Evolutionary conservation across 179 eudicot species (phyloP), one percentile per base, ranked within the genome.

Genomic region (Dionaea muscipula): DNA sequence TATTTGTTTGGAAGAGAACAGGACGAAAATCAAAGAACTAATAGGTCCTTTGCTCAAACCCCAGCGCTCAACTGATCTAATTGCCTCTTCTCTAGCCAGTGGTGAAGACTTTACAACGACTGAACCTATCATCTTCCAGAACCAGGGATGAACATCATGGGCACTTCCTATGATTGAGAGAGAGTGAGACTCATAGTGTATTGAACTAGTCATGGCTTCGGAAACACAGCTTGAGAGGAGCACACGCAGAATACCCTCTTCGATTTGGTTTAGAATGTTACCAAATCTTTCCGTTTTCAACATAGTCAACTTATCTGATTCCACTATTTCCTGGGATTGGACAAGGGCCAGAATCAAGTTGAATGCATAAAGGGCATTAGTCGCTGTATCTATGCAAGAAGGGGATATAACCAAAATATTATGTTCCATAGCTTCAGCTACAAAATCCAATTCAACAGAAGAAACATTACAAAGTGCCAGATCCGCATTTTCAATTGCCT

Each of bases 21-120:
- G 68, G 36, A 85, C 64, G 22, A 95, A 84, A 78, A 82, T 79
- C 75, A 93, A 74, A 35, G 99, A 79, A 59, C 77, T 76, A 26
- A 93, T 68, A 26, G 88, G 72, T 49, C 85, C 93, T 50, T 78
- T 76, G 67, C 76, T 81, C 52, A 93, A 71, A 27, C 94, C 99
- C 99, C 99, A 93, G 28, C 83, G 77, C 57, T 93, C 85, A 65
- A 82, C 71, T 43, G 99, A 84, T 59, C 76, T 88, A 47, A 77
- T 63, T 37, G 96, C 86, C 59, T 69, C 83, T 58, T 85, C 86
- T 75, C 95, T 79, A 49, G 94, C 82, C 57, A 62, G 62, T 41
- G 75, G 22, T 56, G 93, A 81, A 31, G 96, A 79, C 44, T 73
- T 77, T 28, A 77, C 63, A 45, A 76, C 86, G 67, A 47, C 59